These are phyloP conservation scores for Ophiostoma perfectum DNA, from an alignment of 2,329 filamentous ascomycete genomes.

Conservation along the genomic window DNA sequence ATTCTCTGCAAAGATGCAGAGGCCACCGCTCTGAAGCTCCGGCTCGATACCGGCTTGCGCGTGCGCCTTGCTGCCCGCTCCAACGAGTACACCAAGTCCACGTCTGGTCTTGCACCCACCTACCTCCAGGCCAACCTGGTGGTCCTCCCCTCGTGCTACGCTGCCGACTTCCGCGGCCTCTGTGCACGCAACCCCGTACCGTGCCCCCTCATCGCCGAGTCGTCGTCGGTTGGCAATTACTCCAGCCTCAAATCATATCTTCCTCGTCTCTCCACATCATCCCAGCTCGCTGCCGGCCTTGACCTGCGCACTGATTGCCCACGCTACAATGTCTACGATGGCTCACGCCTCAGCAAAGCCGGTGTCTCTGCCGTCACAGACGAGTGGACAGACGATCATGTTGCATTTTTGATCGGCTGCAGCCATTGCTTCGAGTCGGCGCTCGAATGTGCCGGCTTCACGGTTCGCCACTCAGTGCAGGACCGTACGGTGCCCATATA, in stretches of 20 bases:
- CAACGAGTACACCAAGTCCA: constrained; percentile 4
- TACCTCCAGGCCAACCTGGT: constrained; percentile 59
- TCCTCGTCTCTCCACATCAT: constrained; percentile 24
- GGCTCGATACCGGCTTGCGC: neutral
- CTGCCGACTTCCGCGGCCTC: constrained; percentile 52
- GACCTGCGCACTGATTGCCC: constrained; percentile 56
- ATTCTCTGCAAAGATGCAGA: constrained; percentile 1
- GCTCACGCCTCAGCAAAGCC: constrained; percentile 41
- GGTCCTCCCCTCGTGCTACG: constrained; percentile 51
- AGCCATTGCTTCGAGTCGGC: constrained; percentile 59
- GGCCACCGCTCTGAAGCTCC: neutral
- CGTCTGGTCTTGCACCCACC: constrained; percentile 37
- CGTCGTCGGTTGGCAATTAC: constrained; percentile 40
- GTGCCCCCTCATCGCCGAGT: constrained; percentile 55
- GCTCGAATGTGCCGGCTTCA: constrained; percentile 45
- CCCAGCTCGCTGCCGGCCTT: constrained; percentile 37
- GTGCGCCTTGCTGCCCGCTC: neutral
- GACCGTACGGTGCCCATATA: constrained; percentile 57
- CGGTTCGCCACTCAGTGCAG: constrained; percentile 45
- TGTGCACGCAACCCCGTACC: constrained; percentile 58
- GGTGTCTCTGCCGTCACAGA: constrained; percentile 42
- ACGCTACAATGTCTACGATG: constrained; percentile 53
- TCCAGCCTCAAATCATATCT: constrained; percentile 20
- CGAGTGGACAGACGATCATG: constrained; percentile 54
- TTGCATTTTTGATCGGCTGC: constrained; percentile 59